phyloP scores from a whole-genome alignment of 371 early-diverging fungal genomes.

The Conidiobolus incongruus region DNA sequence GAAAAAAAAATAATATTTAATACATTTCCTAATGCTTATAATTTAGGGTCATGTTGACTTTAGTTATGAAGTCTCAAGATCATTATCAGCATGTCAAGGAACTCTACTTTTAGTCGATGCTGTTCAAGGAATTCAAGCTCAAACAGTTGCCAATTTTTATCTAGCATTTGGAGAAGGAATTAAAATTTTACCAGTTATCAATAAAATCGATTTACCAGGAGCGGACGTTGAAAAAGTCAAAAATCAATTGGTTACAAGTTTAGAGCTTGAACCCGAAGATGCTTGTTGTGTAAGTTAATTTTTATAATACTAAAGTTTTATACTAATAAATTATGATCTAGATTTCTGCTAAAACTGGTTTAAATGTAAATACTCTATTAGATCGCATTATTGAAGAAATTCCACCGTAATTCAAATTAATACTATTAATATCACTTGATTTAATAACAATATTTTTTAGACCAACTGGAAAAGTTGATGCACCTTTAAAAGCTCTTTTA shows the following conservation, averaged over 20 bases:
- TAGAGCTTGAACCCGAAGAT: slow-evolving; percentile 50
- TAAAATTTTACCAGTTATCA: slow-evolving; percentile 72
- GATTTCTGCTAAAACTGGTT: slow-evolving; percentile 79
- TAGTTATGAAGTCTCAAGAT: slow-evolving; percentile 80
- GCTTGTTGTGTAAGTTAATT: slow-evolving; percentile 12
- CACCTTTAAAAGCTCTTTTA: slow-evolving; percentile 59
- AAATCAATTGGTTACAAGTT: slow-evolving; percentile 60
- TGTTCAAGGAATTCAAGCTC: slow-evolving; percentile 78
- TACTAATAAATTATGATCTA: slow-evolving; percentile 7
- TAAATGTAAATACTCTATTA: slow-evolving; percentile 53
- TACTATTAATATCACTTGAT: not conserved
- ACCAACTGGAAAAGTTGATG: slow-evolving; percentile 26
- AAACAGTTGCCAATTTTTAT: slow-evolving; percentile 91
- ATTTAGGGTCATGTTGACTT: slow-evolving; percentile 57
- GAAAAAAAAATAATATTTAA: too few relatives aligned
- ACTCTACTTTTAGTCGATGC: slow-evolving; percentile 75
- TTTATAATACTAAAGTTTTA: not conserved
- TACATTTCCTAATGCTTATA: not conserved
- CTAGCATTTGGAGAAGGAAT: slow-evolving; percentile 78
- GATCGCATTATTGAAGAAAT: slow-evolving; percentile 53
- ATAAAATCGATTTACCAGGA: slow-evolving; percentile 85
- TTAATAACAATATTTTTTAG: slow-evolving; percentile 8
- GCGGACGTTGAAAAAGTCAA: slow-evolving; percentile 62
- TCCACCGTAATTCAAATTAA: slow-evolving; percentile 43
- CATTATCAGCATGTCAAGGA: slow-evolving; percentile 75